A percentile compares a stretch with the other conserved stretches of the same genome.
phyloP scores from a whole-genome alignment of 1,284 basidiomycete species.

The Amylostereum areolatum region DNA sequence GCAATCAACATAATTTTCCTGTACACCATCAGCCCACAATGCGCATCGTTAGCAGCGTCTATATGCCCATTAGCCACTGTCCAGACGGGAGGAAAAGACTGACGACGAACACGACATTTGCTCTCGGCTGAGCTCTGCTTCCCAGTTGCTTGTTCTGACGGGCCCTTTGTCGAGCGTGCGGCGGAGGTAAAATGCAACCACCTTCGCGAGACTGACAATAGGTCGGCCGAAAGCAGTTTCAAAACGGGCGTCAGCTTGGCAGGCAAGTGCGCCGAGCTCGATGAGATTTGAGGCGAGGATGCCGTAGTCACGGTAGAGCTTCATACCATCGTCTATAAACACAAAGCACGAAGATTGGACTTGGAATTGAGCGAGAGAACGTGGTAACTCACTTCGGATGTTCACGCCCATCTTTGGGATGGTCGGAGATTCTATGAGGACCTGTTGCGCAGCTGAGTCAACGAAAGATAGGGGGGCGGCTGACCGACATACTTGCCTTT shows the following conservation, averaged over 20 bases:
- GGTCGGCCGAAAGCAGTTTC: slow-evolving; percentile 30
- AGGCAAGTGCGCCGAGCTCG: slow-evolving; percentile 49
- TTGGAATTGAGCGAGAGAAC: neutral
- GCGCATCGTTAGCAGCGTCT: slow-evolving; percentile 62
- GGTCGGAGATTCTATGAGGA: slow-evolving; percentile 39
- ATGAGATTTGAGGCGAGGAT: slow-evolving; percentile 44
- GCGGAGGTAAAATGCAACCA: slow-evolving; percentile 45
- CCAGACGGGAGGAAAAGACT: neutral
- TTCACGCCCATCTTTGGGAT: slow-evolving; percentile 55
- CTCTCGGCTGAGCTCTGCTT: slow-evolving; percentile 31
- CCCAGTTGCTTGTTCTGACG: slow-evolving; percentile 56
- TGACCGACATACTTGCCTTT: slow-evolving; percentile 27
- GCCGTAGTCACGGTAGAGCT: slow-evolving; percentile 56
- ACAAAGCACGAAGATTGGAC: neutral
- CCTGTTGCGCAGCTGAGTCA: slow-evolving; percentile 21
- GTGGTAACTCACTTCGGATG: slow-evolving; percentile 41
- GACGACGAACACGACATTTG: slow-evolving; percentile 43
- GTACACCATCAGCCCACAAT: slow-evolving; percentile 47
- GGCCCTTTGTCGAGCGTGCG: slow-evolving; percentile 44
- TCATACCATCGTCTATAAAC: slow-evolving; percentile 51
- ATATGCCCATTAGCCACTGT: neutral
- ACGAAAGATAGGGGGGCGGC: neutral
- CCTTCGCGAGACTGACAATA: slow-evolving; percentile 47
- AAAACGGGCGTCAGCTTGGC: slow-evolving; percentile 39
- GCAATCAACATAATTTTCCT: slow-evolving; percentile 35